phyloP scores from a whole-genome alignment of 225 moss, liverwort and hornwort genomes.

The Lunularia cruciata region DNA sequence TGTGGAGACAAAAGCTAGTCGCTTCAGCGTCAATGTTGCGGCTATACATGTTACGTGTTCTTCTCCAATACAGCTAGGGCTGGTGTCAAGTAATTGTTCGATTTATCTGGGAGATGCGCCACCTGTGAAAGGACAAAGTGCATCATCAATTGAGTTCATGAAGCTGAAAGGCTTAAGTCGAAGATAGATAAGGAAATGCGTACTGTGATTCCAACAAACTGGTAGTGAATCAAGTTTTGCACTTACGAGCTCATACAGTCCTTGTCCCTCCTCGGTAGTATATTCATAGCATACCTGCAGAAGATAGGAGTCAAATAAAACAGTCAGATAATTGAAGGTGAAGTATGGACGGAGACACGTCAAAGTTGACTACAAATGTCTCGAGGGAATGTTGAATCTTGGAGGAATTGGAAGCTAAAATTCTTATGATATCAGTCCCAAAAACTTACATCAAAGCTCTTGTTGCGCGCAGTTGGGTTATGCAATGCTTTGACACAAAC shows the following conservation, averaged over 20 bases:
- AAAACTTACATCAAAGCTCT: slow-evolving; percentile 84
- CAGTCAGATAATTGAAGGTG: too few species aligned
- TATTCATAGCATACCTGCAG: slow-evolving; percentile 86
- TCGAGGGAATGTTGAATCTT: background rate
- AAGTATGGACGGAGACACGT: too few species aligned
- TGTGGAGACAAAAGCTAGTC: background rate
- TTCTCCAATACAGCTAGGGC: slow-evolving; percentile 80
- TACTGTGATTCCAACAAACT: too few species aligned
- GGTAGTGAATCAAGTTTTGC: too few species aligned
- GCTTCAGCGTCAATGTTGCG: background rate
- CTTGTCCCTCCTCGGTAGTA: slow-evolving; percentile 65
- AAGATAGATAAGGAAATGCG: too few species aligned
- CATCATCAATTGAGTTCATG: background rate
- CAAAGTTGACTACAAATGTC: too few species aligned
- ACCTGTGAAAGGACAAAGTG: slow-evolving; percentile 47
- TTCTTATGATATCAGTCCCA: background rate
- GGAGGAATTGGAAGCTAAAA: background rate
- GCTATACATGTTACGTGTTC: slow-evolving; percentile 53
- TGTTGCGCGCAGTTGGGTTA: slow-evolving; percentile 84
- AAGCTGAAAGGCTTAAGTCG: too few species aligned
- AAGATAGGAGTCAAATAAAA: background rate
- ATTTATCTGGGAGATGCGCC: slow-evolving; percentile 89
- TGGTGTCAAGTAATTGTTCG: slow-evolving; percentile 94
- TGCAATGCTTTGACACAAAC: slow-evolving; percentile 88
- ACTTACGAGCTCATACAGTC: slow-evolving; percentile 85